These are phyloP conservation scores for Galerina marginata DNA, from an alignment of 768 basidiomycete genomes.

Conservation along the genomic window DNA sequence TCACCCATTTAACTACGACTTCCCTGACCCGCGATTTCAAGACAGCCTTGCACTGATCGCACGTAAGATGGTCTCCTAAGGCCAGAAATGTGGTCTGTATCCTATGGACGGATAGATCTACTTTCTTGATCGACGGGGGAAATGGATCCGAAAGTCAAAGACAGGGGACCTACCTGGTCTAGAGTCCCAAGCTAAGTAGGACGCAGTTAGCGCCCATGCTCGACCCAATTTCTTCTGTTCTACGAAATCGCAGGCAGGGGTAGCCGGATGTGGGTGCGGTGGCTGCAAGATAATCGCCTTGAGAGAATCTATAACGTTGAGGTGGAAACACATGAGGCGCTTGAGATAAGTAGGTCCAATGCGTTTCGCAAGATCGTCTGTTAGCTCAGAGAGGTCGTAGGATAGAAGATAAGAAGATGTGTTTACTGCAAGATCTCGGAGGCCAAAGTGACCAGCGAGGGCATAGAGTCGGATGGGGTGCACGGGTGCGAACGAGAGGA, in stretches of 20 bases:
- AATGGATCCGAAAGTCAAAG: background rate
- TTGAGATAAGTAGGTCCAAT: slow-evolving; percentile 35
- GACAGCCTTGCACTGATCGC: slow-evolving; percentile 30
- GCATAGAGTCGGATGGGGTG: slow-evolving; percentile 27
- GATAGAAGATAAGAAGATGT: slow-evolving; percentile 32
- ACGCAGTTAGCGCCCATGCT: slow-evolving; percentile 43
- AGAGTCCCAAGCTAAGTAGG: slow-evolving; percentile 43
- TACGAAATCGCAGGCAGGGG: slow-evolving; percentile 31
- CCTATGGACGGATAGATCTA: slow-evolving; percentile 33
- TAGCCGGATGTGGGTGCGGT: slow-evolving; percentile 35
- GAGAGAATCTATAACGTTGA: slow-evolving; percentile 26
- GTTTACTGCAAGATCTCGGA: slow-evolving; percentile 25
- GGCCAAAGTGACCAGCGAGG: slow-evolving; percentile 25
- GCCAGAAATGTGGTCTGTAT: slow-evolving; percentile 33
- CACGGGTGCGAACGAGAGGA: slow-evolving; percentile 26
- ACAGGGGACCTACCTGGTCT: slow-evolving; percentile 35
- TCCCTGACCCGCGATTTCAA: slow-evolving; percentile 31
- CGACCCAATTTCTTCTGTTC: slow-evolving; percentile 42
- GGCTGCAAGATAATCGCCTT: slow-evolving; percentile 33
- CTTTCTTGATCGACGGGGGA: slow-evolving; percentile 3
- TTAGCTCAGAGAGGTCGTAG: slow-evolving; percentile 25
- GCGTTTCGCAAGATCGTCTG: slow-evolving; percentile 28
- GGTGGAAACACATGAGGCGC: slow-evolving; percentile 33
- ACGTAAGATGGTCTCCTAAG: slow-evolving; percentile 33
- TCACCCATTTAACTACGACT: slow-evolving; percentile 34